phyloP scores from a whole-genome alignment of 257 asterid genomes.

The Solanum etuberosum region DNA sequence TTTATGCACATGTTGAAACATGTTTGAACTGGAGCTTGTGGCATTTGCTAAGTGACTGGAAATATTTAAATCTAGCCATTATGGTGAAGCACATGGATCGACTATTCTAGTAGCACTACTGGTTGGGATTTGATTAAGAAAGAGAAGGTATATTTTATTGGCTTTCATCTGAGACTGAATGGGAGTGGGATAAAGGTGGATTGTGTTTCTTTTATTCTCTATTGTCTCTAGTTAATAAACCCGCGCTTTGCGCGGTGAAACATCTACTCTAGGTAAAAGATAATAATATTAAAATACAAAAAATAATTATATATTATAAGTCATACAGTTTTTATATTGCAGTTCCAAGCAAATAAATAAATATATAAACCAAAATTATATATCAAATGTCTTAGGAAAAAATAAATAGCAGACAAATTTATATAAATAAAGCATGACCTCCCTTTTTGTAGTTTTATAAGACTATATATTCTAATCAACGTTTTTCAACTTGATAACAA shows the following conservation, averaged over 20 bases:
- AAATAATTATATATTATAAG: not conserved
- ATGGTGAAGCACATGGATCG: not conserved
- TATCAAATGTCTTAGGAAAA: not conserved
- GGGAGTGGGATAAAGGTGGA: not conserved
- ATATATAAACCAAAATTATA: not conserved
- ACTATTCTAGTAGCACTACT: not conserved
- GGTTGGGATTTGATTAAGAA: not conserved
- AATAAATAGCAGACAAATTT: not conserved
- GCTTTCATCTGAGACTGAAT: not conserved
- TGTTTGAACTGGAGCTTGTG: not conserved
- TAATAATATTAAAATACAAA: not conserved
- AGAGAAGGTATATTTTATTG: not conserved
- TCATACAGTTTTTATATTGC: not conserved
- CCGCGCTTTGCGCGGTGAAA: not conserved
- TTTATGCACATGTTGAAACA: not conserved
- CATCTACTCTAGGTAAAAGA: not conserved
- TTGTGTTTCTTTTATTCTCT: not conserved
- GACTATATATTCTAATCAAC: not conserved
- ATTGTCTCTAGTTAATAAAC: not conserved
- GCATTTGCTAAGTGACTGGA: not conserved
- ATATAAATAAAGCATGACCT: not conserved
- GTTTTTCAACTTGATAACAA: not conserved
- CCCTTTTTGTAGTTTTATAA: not conserved
- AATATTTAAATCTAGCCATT: not conserved
- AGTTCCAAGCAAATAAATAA: not conserved